Evolutionary conservation across 2,329 filamentous ascomycete genomes (phyloP), one percentile per base, ranked within the genome.

Genomic region (Botryosphaeria dothidea): DNA sequence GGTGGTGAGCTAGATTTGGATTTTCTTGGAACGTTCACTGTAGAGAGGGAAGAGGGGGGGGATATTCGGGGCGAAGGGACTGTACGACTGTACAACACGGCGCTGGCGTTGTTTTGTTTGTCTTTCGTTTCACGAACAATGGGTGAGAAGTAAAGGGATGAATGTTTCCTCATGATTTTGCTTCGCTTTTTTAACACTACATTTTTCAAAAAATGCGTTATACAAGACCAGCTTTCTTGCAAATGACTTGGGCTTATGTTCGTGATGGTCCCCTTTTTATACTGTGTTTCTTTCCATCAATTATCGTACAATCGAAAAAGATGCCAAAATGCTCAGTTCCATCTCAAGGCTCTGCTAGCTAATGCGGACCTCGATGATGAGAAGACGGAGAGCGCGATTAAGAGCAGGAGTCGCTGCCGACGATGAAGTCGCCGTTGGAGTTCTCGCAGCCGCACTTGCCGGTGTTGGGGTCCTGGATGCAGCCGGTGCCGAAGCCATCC

Each of bases 401-500:
- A 31, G 45, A 15, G 60, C 46, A 62, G 11, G 19, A 15, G 3
- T 21, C 11, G 36, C 60, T 29, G 15, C 60, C 60, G 25, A 25
- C 29, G 34, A 62, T 25, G 29, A 62, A 52, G 0, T n/a, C n/a
- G 21, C 62, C 51, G n/a, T 64, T 51, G 1, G 49, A 56, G 49
- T 64, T 57, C 51, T 64, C 62, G 36, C 62, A 64, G 11, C 62
- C 49, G 51, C 62, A 64, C 11, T 38, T 38, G 25, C 49, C 62
- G 15, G 45, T 25, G 54, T 65, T 45, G 1, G 73, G 72, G 45
- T 69, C 71, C 67, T 69, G 71, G 36, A 74, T 73, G 56, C 71
- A 74, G 11, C 69, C 70, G 5, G 68, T 69, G 1, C 73, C 73
- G 3, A 71, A 69, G 3, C 72, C 71, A 19, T 48, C 48, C 4